These are phyloP conservation scores for Hirsutella rhossiliensis DNA, from an alignment of 2,329 filamentous ascomycete species.

Conservation along the genomic window DNA sequence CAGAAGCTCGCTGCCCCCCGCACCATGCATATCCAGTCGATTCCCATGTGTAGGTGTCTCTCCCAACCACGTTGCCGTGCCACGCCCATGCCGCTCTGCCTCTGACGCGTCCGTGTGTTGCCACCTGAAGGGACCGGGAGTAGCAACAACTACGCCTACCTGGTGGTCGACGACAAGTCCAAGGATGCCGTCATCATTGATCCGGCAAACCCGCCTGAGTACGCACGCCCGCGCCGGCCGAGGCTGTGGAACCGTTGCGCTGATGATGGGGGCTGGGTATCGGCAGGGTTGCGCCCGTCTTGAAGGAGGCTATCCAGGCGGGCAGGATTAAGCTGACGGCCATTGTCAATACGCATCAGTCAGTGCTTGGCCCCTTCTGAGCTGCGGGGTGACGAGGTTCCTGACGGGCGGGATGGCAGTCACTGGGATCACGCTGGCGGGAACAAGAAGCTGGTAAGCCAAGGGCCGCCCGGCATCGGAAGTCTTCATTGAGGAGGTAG, in stretches of 20 bases:
- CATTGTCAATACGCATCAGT: slow-evolving; percentile 98
- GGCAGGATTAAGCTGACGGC: slow-evolving; percentile 72
- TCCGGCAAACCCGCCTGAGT: slow-evolving; percentile 70
- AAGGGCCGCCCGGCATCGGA: neutral
- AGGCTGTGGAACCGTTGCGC: too few species aligned
- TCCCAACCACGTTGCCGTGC: neutral
- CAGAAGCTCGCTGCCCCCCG: slow-evolving; percentile 8
- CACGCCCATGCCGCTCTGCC: neutral
- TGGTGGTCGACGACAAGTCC: slow-evolving; percentile 66
- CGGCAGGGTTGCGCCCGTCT: slow-evolving; percentile 44
- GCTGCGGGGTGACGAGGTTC: neutral
- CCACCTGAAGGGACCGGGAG: slow-evolving; percentile 53
- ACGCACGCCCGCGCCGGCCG: slow-evolving; percentile 14
- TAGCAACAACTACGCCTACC: slow-evolving; percentile 76
- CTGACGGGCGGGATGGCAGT: slow-evolving; percentile 30
- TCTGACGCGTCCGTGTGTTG: neutral
- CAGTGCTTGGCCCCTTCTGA: slow-evolving; percentile 23
- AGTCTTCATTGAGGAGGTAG: neutral
- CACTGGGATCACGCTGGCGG: slow-evolving; percentile 93
- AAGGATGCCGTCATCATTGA: slow-evolving; percentile 71
- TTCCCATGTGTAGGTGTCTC: slow-evolving; percentile 62
- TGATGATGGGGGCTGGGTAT: slow-evolving; percentile 3
- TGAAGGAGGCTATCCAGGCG: slow-evolving; percentile 60
- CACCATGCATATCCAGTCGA: slow-evolving; percentile 73
- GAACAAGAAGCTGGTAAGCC: slow-evolving; percentile 64